Evolutionary conservation across 2,329 filamentous ascomycete genomes (phyloP), one percentile per base, ranked within the genome.

Genomic region (Fusarium algeriense): DNA sequence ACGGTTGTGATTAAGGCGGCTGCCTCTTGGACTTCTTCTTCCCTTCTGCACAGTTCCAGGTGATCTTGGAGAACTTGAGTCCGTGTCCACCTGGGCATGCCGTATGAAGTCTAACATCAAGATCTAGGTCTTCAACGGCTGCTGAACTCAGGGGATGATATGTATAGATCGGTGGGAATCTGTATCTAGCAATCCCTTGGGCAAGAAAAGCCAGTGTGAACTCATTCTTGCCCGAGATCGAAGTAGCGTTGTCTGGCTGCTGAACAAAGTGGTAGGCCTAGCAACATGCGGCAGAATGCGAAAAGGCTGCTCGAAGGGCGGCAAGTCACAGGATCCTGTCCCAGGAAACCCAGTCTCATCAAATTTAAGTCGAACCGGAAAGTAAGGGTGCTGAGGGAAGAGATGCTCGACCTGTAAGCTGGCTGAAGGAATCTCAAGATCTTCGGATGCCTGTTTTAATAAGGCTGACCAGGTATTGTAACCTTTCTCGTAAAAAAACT

Each of bases 351-450:
- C 43, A 17, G 48, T 44, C 8, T 15, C 35, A 45, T 50, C 41
- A 8, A 61, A 50, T 32, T 61, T 26, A 35, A 61, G 13, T n/a
- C 46, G 37, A 5, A 40, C 15, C 5, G 44, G 44, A 26, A 62
- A 50, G 26, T 48, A 38, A 41, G 61, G 65, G 43, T 69, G 49
- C 19, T 28, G 46, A 26, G 57, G 49, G 38, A 54, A 53, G 35
- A 53, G 34, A 53, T 53, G 23, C 35, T 30, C 19, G 49, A 53
- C 17, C 35, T 53, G 17, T 40, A 30, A n/a, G 49, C 26, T 30
- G 23, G 10, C 23, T 40, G 9, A 30, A 8, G 17, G 23, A 38
- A 38, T 52, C 9, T 7, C 7, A 28, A 23, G 23, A 15, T 40
- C 35, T 52, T 52, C 35, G 4, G 23, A 20, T 10, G 23, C 35